These are phyloP conservation scores for Fraxinus sp. DNA, from an alignment of 305 asterid species.

Conservation along the genomic window DNA sequence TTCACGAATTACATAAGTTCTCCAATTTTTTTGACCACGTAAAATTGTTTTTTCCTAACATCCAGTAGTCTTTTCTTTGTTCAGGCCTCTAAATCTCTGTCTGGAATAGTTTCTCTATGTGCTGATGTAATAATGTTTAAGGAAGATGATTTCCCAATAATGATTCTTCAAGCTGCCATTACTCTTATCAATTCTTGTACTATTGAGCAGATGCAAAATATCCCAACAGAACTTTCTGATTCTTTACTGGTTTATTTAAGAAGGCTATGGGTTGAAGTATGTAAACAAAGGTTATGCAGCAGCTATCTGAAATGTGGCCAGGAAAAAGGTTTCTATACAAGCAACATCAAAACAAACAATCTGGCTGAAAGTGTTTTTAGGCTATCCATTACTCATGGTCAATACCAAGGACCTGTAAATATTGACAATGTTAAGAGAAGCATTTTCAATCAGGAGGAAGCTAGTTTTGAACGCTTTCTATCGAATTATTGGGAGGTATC, in stretches of 20 bases:
- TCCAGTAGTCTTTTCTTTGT: slow-evolving; percentile 52
- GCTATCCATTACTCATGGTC: slow-evolving; percentile 37
- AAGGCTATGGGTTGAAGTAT: slow-evolving; percentile 44
- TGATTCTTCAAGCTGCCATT: slow-evolving; percentile 53
- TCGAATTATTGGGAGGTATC: slow-evolving; percentile 62
- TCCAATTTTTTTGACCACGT: neutral
- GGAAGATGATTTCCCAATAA: slow-evolving; percentile 37
- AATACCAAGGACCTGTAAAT: slow-evolving; percentile 21
- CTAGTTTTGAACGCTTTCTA: slow-evolving; percentile 43
- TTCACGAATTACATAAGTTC: neutral
- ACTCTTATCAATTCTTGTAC: slow-evolving; percentile 55
- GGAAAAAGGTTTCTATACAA: slow-evolving; percentile 25
- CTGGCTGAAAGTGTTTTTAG: slow-evolving; percentile 67
- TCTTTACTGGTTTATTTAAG: slow-evolving; percentile 34
- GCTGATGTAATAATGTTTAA: slow-evolving; percentile 28
- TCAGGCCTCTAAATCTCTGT: slow-evolving; percentile 50
- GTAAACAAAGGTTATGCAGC: slow-evolving; percentile 31
- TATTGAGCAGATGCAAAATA: slow-evolving; percentile 46
- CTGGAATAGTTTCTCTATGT: slow-evolving; percentile 27
- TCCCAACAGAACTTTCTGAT: slow-evolving; percentile 41
- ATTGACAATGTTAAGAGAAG: slow-evolving; percentile 31
- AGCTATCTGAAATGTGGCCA: slow-evolving; percentile 18
- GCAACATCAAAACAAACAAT: slow-evolving; percentile 39
- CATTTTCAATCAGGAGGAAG: slow-evolving; percentile 41
- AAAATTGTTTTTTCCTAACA: slow-evolving; percentile 25